Evolutionary conservation across 2,329 filamentous ascomycete genomes (phyloP).

Genomic region (Aureobasidium musti): DNA sequence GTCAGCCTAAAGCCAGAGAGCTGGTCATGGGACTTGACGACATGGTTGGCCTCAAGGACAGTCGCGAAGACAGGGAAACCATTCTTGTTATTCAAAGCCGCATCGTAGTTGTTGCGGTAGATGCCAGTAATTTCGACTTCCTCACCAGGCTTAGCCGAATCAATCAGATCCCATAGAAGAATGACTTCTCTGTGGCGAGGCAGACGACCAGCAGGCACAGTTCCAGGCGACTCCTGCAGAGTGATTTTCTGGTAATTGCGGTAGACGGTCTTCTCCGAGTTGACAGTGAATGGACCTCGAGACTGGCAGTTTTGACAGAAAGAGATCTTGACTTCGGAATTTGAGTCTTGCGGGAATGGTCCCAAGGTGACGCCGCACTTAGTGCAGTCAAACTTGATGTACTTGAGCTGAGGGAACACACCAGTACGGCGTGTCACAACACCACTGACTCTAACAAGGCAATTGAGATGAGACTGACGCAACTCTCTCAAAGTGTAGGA

Average conservation of each 20-base stretch:
- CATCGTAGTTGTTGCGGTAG: slow-evolving; percentile 98
- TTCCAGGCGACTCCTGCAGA: slow-evolving; percentile 93
- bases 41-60: slow-evolving; percentile 94
- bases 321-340: slow-evolving; percentile 91
- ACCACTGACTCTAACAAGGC: slow-evolving; percentile 87
- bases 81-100: slow-evolving; percentile 96
- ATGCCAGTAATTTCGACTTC: slow-evolving; percentile 97
- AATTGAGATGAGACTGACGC: slow-evolving; percentile 94
- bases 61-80: slow-evolving; percentile 98
- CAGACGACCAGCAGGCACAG: slow-evolving; percentile 90
- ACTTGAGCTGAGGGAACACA: slow-evolving; percentile 97
- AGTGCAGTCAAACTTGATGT: slow-evolving; percentile 95
- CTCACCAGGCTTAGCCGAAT: slow-evolving; percentile 93
- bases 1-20: slow-evolving; percentile 94
- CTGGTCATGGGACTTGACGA: slow-evolving; percentile 96
- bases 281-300: slow-evolving; percentile 89
- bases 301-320: slow-evolving; percentile 98
- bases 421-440: slow-evolving; percentile 93
- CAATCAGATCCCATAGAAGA: slow-evolving; percentile 94
- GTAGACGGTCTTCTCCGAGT: slow-evolving; percentile 97
- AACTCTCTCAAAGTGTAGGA: slow-evolving; percentile 94
- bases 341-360: slow-evolving; percentile 96
- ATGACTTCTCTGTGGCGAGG: slow-evolving; percentile 93
- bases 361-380: slow-evolving; percentile 92
- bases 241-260: slow-evolving; percentile 98